Percentiles rank a stretch among this genome's conserved stretches.
phyloP scores from a whole-genome alignment of 2,329 filamentous ascomycete species.

The Hansfordia pulvinata region DNA sequence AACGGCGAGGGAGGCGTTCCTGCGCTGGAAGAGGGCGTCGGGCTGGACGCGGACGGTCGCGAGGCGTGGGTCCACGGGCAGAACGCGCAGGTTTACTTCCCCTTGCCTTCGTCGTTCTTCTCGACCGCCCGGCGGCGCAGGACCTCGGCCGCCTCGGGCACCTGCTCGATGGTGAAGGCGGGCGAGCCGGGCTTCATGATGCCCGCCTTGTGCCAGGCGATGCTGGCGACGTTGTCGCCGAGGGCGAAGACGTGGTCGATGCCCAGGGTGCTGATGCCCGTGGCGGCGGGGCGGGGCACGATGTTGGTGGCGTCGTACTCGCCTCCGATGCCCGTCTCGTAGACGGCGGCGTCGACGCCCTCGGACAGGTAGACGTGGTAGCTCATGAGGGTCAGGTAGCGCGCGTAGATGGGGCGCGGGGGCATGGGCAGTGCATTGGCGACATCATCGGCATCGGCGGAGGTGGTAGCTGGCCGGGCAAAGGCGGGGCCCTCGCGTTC shows the following conservation, averaged over 20 bases:
- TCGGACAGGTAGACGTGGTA: constrained; percentile 54
- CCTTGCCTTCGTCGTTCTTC: constrained; percentile 32
- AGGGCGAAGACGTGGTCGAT: constrained; percentile 55
- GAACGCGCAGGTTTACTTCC: constrained; percentile 28
- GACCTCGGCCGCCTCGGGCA: constrained; percentile 27
- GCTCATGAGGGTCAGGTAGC: constrained; percentile 51
- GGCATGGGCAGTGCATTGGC: constrained; percentile 18
- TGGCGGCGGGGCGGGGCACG: constrained; percentile 40
- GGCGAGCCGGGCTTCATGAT: constrained; percentile 49
- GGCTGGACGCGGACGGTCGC: constrained; percentile 32
- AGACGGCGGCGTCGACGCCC: constrained; percentile 46
- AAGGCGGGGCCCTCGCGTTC: constrained; percentile 13
- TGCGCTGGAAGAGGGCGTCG: constrained; percentile 42
- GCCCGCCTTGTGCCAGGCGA: constrained; percentile 64
- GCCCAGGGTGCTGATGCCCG: constrained; percentile 51
- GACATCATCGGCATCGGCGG: too few relatives aligned
- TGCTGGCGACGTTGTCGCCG: constrained; percentile 48
- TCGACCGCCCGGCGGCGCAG: constrained; percentile 36
- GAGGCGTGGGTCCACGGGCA: constrained; percentile 32
- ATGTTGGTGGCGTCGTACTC: constrained; percentile 59
- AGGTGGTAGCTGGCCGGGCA: too few relatives aligned
- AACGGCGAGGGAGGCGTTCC: constrained; percentile 36
- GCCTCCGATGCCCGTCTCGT: constrained; percentile 55
- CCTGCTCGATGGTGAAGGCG: constrained; percentile 44
- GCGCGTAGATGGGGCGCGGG: constrained; percentile 41